Conservation (phyloP, 1,139 yeast species). For the Debaryomyces sp. region DNA sequence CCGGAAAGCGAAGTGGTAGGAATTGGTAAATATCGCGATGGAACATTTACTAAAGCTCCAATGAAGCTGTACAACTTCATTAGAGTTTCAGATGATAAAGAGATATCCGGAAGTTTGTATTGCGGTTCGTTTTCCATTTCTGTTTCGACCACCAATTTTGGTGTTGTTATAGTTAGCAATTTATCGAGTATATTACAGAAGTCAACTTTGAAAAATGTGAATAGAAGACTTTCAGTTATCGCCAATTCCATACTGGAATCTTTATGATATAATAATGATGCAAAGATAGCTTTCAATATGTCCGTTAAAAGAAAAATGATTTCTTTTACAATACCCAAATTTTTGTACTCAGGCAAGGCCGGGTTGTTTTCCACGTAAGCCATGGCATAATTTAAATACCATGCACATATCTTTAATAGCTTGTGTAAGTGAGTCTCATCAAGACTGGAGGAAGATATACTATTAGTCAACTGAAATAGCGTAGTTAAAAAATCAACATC, state of each 20-base stretch:
- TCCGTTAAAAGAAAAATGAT: slow-evolving; percentile 28
- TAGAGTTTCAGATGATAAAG: slow-evolving; percentile 33
- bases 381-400: slow-evolving; percentile 23
- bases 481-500: slow-evolving; percentile 8
- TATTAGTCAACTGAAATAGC: slow-evolving; percentile 22
- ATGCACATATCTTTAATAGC: slow-evolving; percentile 21
- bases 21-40: slow-evolving; percentile 23
- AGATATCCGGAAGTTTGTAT: slow-evolving; percentile 22
- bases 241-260: slow-evolving; percentile 19
- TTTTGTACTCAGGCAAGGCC: slow-evolving; percentile 17
- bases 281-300: slow-evolving; percentile 24
- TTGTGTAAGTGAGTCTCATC: slow-evolving; percentile 17
- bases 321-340: slow-evolving; percentile 30
- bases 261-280: slow-evolving; percentile 16
- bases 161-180: slow-evolving; percentile 28
- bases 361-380: slow-evolving; percentile 17
- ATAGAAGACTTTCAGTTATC: slow-evolving; percentile 24
- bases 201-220: slow-evolving; percentile 25
- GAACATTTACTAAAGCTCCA: slow-evolving; percentile 29
- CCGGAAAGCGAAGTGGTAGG: slow-evolving; percentile 22
- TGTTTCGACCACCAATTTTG: slow-evolving; percentile 15
- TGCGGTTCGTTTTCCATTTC: background rate
- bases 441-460: slow-evolving; percentile 9
- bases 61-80: slow-evolving; percentile 27
- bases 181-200: slow-evolving; percentile 25